Evolutionary conservation across 306 rosid genomes (phyloP).

Genomic region (Dalbergia cochinchinensis): DNA sequence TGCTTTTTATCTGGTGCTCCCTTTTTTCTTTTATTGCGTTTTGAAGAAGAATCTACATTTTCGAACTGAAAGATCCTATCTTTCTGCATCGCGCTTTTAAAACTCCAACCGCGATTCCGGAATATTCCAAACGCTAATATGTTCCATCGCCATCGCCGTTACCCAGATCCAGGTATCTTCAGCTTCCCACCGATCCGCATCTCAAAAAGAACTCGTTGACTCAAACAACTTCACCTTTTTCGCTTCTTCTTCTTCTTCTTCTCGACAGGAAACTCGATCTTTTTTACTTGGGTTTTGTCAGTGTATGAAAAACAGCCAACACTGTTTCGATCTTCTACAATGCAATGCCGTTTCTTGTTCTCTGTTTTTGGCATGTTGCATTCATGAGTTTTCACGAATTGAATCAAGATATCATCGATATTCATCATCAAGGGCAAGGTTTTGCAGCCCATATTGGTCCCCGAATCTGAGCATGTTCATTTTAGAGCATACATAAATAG

Average conservation of each 20-base stretch:
- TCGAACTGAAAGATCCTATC: background rate
- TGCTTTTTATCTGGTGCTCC: background rate
- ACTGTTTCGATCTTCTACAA: slow-evolving; percentile 15
- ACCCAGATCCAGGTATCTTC: slow-evolving; percentile 38
- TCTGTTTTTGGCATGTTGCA: background rate
- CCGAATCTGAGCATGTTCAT: background rate
- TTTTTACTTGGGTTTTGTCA: background rate
- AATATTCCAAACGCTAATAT: slow-evolving; percentile 47
- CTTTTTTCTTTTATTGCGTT: background rate
- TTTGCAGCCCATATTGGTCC: background rate
- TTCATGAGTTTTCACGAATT: background rate
- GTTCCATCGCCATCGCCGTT: slow-evolving; percentile 28
- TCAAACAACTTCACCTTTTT: background rate
- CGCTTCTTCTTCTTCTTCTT: background rate
- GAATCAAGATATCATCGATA: background rate
- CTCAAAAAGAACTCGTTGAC: background rate
- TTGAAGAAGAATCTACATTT: background rate
- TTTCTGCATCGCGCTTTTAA: background rate
- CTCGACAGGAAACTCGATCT: background rate
- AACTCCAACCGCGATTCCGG: slow-evolving; percentile 30
- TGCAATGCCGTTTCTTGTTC: slow-evolving; percentile 9
- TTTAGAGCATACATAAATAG: background rate
- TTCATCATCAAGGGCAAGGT: background rate
- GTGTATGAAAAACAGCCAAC: background rate
- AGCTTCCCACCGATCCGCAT: background rate